A percentile compares a stretch with the other conserved stretches of the same genome.
phyloP scores from a whole-genome alignment of 257 asterid species.

The Thymus mandschuricus region DNA sequence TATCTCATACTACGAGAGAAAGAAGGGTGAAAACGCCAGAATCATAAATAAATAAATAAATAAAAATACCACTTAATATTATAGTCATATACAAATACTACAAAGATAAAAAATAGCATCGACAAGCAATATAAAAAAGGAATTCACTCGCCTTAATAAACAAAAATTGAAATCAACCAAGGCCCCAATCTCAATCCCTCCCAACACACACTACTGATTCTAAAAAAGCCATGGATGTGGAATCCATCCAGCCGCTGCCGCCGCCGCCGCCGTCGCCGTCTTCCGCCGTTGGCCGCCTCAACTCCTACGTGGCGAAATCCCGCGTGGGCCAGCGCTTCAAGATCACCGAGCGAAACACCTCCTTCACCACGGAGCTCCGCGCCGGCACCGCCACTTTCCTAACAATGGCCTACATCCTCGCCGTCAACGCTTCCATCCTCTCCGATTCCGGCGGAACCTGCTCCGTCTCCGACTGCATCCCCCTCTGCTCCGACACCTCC shows the following conservation, averaged over 20 bases:
- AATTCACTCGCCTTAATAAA: not conserved
- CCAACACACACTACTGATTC: not conserved
- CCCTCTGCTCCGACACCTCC: constrained; percentile 70
- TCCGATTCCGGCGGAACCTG: constrained; percentile 96
- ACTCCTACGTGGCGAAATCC: constrained; percentile 55
- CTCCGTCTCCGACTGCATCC: constrained; percentile 81
- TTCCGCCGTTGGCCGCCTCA: constrained; percentile 45
- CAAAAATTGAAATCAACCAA: not conserved
- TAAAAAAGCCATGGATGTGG: constrained; percentile 51
- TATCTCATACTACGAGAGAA: no score
- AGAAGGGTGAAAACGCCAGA: no score
- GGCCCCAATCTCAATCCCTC: not conserved
- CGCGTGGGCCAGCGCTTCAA: constrained; percentile 73
- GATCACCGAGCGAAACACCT: constrained; percentile 69
- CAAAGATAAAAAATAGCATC: constrained; percentile 29
- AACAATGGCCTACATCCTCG: constrained; percentile 97
- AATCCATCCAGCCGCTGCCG: constrained; percentile 47
- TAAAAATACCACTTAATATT: not conserved
- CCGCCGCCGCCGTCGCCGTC: constrained; percentile 47
- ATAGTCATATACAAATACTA: not conserved
- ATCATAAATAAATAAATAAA: not conserved
- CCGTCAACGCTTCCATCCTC: constrained; percentile 92
- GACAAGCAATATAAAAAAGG: constrained; percentile 33
- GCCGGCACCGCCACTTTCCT: constrained; percentile 98
- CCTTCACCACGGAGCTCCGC: constrained; percentile 95